Evolutionary conservation across 2,329 filamentous ascomycete genomes (phyloP).

Genomic region (Hypoxylon rubiginosum): DNA sequence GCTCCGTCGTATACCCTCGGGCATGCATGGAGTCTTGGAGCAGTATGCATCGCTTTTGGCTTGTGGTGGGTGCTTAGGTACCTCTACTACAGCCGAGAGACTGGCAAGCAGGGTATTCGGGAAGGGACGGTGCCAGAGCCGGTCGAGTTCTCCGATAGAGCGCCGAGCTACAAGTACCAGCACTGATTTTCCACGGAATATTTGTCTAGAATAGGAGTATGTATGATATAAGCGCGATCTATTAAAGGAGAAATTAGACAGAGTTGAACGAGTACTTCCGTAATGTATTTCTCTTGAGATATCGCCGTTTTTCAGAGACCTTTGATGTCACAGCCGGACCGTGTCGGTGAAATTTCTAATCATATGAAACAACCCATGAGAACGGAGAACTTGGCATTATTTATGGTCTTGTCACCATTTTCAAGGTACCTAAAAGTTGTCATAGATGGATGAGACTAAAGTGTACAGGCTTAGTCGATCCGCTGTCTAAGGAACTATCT

Average conservation of each 20-base stretch:
- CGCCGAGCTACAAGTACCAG: conserved; percentile 36
- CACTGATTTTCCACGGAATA: conserved; percentile 14
- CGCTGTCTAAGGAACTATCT: too few relatives aligned
- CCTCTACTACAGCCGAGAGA: conserved; percentile 35
- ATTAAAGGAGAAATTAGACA: not conserved
- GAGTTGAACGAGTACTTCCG: too few relatives aligned
- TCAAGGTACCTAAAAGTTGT: too few relatives aligned
- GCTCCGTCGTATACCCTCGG: conserved; percentile 39
- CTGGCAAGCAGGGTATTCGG: conserved; percentile 22
- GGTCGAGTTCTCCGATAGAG: conserved; percentile 35
- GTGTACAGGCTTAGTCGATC: too few relatives aligned
- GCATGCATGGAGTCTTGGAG: conserved; percentile 39
- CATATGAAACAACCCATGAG: too few relatives aligned
- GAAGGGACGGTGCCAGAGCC: conserved; percentile 11
- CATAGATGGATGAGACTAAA: too few relatives aligned
- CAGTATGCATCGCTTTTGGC: conserved; percentile 34
- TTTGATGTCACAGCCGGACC: too few relatives aligned
- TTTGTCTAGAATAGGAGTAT: not conserved
- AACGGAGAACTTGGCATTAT: too few relatives aligned
- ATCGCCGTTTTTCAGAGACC: too few relatives aligned
- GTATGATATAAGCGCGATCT: not conserved
- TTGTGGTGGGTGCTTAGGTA: conserved; percentile 38
- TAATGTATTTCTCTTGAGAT: too few relatives aligned
- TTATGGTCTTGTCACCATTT: too few relatives aligned
- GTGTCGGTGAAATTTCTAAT: too few relatives aligned